Base-by-base conservation (phyloP, 768 basidiomycete species). In the Trametes elegans region DNA sequence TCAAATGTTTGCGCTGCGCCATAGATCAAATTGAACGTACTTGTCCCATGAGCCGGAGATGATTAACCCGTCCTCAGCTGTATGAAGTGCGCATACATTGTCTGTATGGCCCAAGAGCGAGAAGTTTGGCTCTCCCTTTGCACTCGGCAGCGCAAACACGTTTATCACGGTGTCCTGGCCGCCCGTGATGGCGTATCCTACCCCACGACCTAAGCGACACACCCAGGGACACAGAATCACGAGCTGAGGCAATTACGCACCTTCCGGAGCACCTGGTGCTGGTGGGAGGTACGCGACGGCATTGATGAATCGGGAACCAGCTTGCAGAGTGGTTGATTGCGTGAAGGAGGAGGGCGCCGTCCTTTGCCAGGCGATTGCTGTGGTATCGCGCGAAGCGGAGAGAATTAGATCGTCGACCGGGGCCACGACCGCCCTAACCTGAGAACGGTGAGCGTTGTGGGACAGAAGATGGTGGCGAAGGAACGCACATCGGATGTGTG, bases 41-140 rank as follows among this genome's bases (percentile, higher is more conserved):
- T 81, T 89, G 74, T 98, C 97, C 97, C 97, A 99, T 38, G 93
- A 96, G 18, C 97, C 97, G 7, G 92, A 95, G 53, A 97, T 84
- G 57, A 98, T 86, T 45, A 81, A 77, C 14, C 92, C 91, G 43
- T 79, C 78, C 8, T 80, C 71, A 9, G 82, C 81, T 4, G 84
- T 81, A 64, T 91, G 79, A 52, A 99, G 75, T 19, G 90, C 80
- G 70, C 95, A 98, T 31, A 98, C 82, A 67, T 98, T 98, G 42
- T 87, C 85, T 11, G 83, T 81, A 70, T 99, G 97, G 21, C 96
- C 97, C 31, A 98, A 68, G 24, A 98, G 79, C 19, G 85, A 83
- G 73, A 87, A 90, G 64, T 82, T 78, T 19, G 96, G 93, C 55
- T 94, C 88, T 52, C 83, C 81, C 62, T 76, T 79, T 16, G 78